Evolutionary conservation across 805 yeast species (phyloP).

Genomic region (Saturnispora dispora): DNA sequence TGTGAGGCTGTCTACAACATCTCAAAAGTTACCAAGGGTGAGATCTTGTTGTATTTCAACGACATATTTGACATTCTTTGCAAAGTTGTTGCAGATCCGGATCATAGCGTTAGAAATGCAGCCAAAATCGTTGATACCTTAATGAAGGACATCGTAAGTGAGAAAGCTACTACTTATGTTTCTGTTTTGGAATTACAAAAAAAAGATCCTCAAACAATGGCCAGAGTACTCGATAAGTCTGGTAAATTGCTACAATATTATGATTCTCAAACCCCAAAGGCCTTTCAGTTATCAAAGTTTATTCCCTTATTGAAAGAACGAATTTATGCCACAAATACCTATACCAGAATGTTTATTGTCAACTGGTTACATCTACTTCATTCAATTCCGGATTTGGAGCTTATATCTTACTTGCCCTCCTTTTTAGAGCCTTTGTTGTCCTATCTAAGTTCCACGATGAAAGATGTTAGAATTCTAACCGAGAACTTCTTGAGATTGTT

Average conservation of each 20-base stretch:
- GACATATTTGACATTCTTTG: slow-evolving; percentile 92
- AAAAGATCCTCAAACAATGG: slow-evolving; percentile 29
- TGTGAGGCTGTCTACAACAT: slow-evolving; percentile 93
- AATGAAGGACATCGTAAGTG: slow-evolving; percentile 90
- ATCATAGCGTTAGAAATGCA: slow-evolving; percentile 86
- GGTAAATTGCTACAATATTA: slow-evolving; percentile 55
- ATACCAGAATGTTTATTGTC: slow-evolving; percentile 81
- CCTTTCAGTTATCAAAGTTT: slow-evolving; percentile 79
- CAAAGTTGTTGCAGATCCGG: slow-evolving; percentile 82
- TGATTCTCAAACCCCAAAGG: slow-evolving; percentile 48
- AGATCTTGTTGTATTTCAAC: slow-evolving; percentile 81
- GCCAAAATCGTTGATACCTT: slow-evolving; percentile 87
- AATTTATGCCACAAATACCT: slow-evolving; percentile 86
- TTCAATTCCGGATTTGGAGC: slow-evolving; percentile 84
- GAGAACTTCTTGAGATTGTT: slow-evolving; percentile 66
- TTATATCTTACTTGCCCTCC: slow-evolving; percentile 80
- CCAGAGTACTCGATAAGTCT: slow-evolving; percentile 38
- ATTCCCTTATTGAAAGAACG: slow-evolving; percentile 88
- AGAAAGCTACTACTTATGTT: slow-evolving; percentile 82
- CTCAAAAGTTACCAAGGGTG: slow-evolving; percentile 95
- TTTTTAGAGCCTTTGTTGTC: slow-evolving; percentile 77
- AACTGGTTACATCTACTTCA: slow-evolving; percentile 92
- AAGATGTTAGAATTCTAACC: slow-evolving; percentile 82
- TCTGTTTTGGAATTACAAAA: slow-evolving; percentile 45
- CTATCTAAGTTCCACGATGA: slow-evolving; percentile 73